These are phyloP conservation scores for Globisporangium polare DNA, from an alignment of 352 stramenopile genomes.

Conservation along the genomic window DNA sequence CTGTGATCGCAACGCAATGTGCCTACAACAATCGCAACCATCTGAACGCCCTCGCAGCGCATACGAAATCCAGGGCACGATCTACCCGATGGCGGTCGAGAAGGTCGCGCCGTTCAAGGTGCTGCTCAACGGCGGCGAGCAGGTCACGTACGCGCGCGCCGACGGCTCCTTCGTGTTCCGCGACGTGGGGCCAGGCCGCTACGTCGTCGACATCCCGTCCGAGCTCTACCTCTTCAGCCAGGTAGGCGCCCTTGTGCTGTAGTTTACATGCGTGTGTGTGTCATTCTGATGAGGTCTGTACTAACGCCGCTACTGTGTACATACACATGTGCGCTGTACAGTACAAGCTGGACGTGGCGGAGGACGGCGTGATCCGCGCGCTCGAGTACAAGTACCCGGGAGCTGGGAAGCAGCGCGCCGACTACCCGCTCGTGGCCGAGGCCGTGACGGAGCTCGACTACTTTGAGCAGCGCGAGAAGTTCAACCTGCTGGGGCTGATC, in stretches of 20 bases:
- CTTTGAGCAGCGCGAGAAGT: slow-evolving; percentile 84
- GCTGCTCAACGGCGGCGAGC: slow-evolving; percentile 69
- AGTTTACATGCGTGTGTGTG: background rate
- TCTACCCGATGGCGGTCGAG: slow-evolving; percentile 43
- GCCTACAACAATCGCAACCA: background rate
- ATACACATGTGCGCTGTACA: background rate
- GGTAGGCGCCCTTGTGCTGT: slow-evolving; percentile 14
- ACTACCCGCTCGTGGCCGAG: slow-evolving; percentile 64
- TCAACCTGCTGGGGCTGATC: slow-evolving; percentile 67
- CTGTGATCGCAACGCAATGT: slow-evolving; percentile 1
- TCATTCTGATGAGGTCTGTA: background rate
- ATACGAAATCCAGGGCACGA: slow-evolving; percentile 53
- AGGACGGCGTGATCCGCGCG: slow-evolving; percentile 14
- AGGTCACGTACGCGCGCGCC: slow-evolving; percentile 56
- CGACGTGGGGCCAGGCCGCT: slow-evolving; percentile 63
- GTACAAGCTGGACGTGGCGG: slow-evolving; percentile 11
- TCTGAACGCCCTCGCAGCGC: slow-evolving; percentile 19
- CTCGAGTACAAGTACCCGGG: slow-evolving; percentile 83
- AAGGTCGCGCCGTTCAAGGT: slow-evolving; percentile 62
- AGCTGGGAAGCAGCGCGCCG: slow-evolving; percentile 49
- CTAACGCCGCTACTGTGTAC: background rate
- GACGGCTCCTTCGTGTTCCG: slow-evolving; percentile 73
- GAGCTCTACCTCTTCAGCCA: slow-evolving; percentile 70
- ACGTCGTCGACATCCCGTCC: slow-evolving; percentile 73
- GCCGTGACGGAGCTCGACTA: slow-evolving; percentile 69